Conservation (phyloP, 805 yeast genomes). For the Wickerhamiella vanderwaltii region DNA sequence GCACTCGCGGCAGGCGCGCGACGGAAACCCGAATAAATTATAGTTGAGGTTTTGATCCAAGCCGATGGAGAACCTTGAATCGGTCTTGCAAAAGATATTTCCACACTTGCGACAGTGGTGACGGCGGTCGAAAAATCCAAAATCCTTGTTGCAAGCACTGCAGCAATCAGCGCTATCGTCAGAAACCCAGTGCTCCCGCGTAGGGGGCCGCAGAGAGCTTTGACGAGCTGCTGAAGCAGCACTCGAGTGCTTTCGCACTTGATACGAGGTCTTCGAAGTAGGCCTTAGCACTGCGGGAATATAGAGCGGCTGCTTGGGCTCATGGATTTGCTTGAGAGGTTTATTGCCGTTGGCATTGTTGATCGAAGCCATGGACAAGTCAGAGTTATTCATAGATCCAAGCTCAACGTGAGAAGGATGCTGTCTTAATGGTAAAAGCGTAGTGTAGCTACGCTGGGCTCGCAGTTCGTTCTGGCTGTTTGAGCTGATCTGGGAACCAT, state of each 20-base stretch:
- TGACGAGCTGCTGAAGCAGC: constrained; percentile 17
- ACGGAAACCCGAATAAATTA: constrained; percentile 53
- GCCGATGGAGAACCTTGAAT: constrained; percentile 43
- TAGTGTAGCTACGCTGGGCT: not conserved
- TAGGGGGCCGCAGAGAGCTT: constrained; percentile 24
- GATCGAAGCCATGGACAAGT: constrained; percentile 10
- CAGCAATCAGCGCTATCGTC: constrained; percentile 57
- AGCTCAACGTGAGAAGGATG: constrained; percentile 1
- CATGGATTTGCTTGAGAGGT: constrained; percentile 55
- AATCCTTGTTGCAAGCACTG: constrained; percentile 50
- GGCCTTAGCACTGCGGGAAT: constrained; percentile 77
- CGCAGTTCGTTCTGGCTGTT: not conserved
- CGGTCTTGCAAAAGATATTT: constrained; percentile 61
- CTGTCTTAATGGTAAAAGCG: constrained; percentile 3
- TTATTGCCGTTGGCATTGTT: constrained; percentile 14
- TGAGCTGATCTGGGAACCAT: not conserved
- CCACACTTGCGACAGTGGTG: constrained; percentile 86
- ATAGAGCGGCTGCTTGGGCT: constrained; percentile 76
- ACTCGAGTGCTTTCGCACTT: constrained; percentile 17
- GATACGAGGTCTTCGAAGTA: constrained; percentile 25
- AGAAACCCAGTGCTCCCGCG: constrained; percentile 37
- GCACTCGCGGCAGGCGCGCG: constrained; percentile 61
- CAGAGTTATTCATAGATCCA: not conserved
- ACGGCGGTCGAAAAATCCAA: constrained; percentile 66
- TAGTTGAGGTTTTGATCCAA: constrained; percentile 39